A percentile compares a stretch with the other conserved stretches of the same genome.
These are phyloP conservation scores for Diutina sp. DNA, from an alignment of 1,139 yeast species.

Conservation along the genomic window DNA sequence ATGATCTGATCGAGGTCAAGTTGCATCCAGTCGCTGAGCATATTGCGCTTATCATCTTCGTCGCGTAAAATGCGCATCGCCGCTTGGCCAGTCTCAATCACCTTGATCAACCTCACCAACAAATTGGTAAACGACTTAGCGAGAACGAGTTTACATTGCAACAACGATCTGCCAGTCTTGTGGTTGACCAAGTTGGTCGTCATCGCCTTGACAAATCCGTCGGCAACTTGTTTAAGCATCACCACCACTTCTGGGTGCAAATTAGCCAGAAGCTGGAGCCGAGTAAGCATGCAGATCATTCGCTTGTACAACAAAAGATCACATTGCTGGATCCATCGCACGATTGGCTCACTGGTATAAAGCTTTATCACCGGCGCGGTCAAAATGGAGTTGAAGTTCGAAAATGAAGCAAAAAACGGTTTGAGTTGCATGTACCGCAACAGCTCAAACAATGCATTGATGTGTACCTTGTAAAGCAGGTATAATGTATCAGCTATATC, in stretches of 20 bases:
- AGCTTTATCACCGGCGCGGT: conserved; percentile 56
- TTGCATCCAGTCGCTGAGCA: conserved; percentile 50
- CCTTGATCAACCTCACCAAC: conserved; percentile 43
- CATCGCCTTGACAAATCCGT: conserved; percentile 27
- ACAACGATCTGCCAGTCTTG: conserved; percentile 39
- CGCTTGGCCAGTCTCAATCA: conserved; percentile 46
- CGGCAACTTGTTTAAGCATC: conserved; percentile 33
- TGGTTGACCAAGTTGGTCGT: conserved; percentile 17
- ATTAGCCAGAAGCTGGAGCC: conserved; percentile 43
- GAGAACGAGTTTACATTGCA: conserved; percentile 36
- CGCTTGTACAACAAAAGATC: conserved; percentile 53
- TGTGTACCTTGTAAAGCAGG: conserved; percentile 50
- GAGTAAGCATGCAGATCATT: conserved; percentile 53
- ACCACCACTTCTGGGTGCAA: conserved; percentile 45
- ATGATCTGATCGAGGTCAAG: conserved; percentile 41
- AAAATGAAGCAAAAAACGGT: conserved; percentile 40
- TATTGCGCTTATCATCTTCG: conserved; percentile 30
- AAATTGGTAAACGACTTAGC: conserved; percentile 48
- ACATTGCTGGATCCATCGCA: conserved; percentile 54
- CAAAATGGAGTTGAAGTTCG: conserved; percentile 44
- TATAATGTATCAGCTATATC: conserved; percentile 53
- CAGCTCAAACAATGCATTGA: conserved; percentile 48
- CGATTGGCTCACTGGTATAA: conserved; percentile 34
- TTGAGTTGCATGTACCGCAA: conserved; percentile 58
- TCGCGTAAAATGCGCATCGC: conserved; percentile 40